A percentile compares a stretch with the other conserved stretches of the same genome.
Conservation (phyloP, 1,284 basidiomycete genomes). For the Agroathelia rolfsii region DNA sequence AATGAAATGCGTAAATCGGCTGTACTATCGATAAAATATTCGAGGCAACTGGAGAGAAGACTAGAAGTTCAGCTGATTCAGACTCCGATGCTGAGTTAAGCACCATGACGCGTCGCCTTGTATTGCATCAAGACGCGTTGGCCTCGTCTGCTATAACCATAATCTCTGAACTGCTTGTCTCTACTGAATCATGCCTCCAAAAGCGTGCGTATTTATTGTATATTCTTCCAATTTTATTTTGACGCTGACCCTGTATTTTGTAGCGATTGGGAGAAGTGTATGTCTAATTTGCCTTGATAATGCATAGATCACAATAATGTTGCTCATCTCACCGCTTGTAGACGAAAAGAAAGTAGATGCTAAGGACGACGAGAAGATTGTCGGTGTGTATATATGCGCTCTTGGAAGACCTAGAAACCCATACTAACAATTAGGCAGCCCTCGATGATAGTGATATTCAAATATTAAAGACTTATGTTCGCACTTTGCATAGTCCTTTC, state of each 20-base stretch:
- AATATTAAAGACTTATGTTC: constrained; percentile 94
- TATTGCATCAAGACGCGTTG: too few species aligned
- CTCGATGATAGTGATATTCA: constrained; percentile 99
- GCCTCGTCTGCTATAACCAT: too few species aligned
- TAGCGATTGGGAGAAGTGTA: constrained; percentile 97
- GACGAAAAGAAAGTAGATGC: constrained; percentile 76
- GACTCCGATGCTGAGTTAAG: too few species aligned
- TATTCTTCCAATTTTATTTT: constrained; percentile 6
- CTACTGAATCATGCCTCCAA: constrained; percentile 93
- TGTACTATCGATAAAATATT: too few species aligned
- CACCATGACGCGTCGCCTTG: too few species aligned
- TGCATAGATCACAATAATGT: constrained; percentile 1
- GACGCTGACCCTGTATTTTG: constrained; percentile 7
- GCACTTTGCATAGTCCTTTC: constrained; percentile 2
- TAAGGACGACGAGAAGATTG: constrained; percentile 88
- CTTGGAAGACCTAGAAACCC: constrained; percentile 1
- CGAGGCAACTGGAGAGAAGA: too few species aligned
- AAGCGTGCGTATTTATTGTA: constrained; percentile 44
- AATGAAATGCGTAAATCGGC: too few species aligned
- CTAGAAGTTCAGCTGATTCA: too few species aligned
- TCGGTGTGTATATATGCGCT: constrained; percentile 42
- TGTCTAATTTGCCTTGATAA: constrained; percentile 18
- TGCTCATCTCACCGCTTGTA: constrained; percentile 20
- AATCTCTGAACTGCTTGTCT: too few species aligned
- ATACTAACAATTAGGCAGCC: constrained; percentile 34